A percentile compares a stretch with the other conserved stretches of the same genome.
Conservation (phyloP, 257 asterid genomes). For the Ilex aquifolium region DNA sequence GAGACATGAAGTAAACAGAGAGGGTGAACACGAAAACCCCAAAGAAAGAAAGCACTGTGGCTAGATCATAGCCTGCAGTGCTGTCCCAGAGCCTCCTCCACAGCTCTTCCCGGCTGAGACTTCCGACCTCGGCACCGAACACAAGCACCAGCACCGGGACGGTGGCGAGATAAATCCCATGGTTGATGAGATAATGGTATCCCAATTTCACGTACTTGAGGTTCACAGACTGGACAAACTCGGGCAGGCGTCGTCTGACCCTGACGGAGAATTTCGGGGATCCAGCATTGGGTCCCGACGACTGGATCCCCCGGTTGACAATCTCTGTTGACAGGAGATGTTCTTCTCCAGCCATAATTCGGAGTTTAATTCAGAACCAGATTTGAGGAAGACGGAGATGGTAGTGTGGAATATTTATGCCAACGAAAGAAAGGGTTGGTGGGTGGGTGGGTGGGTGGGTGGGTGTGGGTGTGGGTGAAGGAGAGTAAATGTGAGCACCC, state of each 20-base stretch:
- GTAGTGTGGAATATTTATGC: constrained; percentile 28
- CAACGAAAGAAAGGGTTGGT: too few species aligned
- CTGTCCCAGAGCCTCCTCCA: constrained; percentile 75
- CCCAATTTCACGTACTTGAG: constrained; percentile 82
- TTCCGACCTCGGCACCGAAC: constrained; percentile 78
- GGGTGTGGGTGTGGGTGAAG: constrained; percentile 15
- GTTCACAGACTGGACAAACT: constrained; percentile 84
- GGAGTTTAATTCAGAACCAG: too few species aligned
- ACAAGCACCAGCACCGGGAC: constrained; percentile 61
- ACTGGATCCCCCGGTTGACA: constrained; percentile 70
- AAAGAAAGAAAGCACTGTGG: constrained; percentile 45
- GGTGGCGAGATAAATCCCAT: constrained; percentile 65
- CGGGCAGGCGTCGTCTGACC: constrained; percentile 73
- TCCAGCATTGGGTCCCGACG: constrained; percentile 74
- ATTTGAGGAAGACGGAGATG: constrained; percentile 2
- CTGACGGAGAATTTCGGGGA: constrained; percentile 73
- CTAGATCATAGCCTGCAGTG: constrained; percentile 59
- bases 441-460: too few species aligned
- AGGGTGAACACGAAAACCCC: constrained; percentile 55
- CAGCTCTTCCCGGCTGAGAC: constrained; percentile 66
- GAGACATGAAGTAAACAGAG: constrained; percentile 60
- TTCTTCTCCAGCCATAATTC: constrained; percentile 56
- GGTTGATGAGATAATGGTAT: constrained; percentile 74
- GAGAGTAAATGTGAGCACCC: constrained; percentile 37
- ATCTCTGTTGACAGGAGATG: constrained; percentile 75